A percentile compares a stretch with the other conserved stretches of the same genome.
These are phyloP conservation scores for Candolleomyces aberdarensis DNA, from an alignment of 768 basidiomycete genomes.

Conservation along the genomic window DNA sequence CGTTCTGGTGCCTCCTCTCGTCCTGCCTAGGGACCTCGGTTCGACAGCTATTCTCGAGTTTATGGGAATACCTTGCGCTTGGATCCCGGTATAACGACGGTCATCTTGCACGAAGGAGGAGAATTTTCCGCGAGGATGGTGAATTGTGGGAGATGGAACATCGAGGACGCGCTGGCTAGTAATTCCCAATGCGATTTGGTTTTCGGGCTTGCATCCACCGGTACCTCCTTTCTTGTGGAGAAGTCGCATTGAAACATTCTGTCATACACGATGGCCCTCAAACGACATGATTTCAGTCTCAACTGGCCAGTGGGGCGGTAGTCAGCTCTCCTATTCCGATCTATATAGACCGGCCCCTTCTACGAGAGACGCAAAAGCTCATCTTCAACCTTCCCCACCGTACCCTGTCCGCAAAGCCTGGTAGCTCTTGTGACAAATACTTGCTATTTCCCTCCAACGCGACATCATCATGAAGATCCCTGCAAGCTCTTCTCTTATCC, in stretches of 20 bases:
- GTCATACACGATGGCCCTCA: constrained; percentile 1
- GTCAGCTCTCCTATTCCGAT: constrained; percentile 5
- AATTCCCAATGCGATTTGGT: background rate
- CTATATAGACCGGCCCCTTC: constrained; percentile 10
- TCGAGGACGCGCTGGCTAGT: constrained; percentile 20
- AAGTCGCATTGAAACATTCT: background rate
- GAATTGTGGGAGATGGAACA: constrained; percentile 62
- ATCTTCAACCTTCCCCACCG: background rate
- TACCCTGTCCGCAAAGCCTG: constrained; percentile 5
- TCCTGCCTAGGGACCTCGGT: constrained; percentile 61
- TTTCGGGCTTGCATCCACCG: background rate
- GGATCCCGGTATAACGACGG: constrained; percentile 27
- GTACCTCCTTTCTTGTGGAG: background rate
- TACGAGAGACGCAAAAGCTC: background rate
- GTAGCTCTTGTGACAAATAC: constrained; percentile 7
- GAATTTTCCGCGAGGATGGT: constrained; percentile 38
- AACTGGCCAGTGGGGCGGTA: background rate
- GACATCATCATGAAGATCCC: constrained; percentile 40
- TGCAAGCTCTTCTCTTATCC: constrained; percentile 44
- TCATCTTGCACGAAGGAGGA: constrained; percentile 23
- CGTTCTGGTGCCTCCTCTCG: constrained; percentile 66
- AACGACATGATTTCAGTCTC: constrained; percentile 4
- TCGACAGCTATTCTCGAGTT: constrained; percentile 37
- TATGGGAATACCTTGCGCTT: constrained; percentile 46
- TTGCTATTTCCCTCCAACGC: constrained; percentile 5